phyloP scores from a whole-genome alignment of 495 filamentous ascomycete species.

The Talaromyces ruber region DNA sequence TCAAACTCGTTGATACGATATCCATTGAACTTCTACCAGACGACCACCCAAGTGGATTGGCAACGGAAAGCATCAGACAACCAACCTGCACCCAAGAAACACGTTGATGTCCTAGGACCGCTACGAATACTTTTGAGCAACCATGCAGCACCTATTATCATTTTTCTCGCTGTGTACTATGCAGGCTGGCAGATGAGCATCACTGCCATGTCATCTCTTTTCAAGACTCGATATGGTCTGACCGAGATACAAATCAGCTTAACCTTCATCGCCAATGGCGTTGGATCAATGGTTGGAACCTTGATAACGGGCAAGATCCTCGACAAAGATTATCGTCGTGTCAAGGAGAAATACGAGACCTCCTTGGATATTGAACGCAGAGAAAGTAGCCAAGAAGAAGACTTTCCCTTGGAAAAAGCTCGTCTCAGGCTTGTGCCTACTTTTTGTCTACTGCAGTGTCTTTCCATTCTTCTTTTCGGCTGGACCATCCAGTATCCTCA shows the following conservation, averaged over 20 bases:
- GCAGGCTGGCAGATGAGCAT: constrained; percentile 51
- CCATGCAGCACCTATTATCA: constrained; percentile 33
- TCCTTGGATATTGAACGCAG: constrained; percentile 6
- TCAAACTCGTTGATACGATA: constrained; percentile 19
- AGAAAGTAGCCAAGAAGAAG: not conserved
- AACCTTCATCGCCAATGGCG: constrained; percentile 42
- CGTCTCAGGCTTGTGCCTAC: constrained; percentile 35
- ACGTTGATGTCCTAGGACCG: constrained; percentile 29
- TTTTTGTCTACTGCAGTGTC: constrained; percentile 29
- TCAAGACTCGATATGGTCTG: constrained; percentile 30
- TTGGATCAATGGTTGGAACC: constrained; percentile 41
- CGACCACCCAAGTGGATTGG: constrained; percentile 15
- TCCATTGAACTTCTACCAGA: constrained; percentile 28
- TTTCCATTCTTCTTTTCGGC: constrained; percentile 43
- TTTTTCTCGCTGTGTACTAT: constrained; percentile 44
- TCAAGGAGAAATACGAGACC: constrained; percentile 21
- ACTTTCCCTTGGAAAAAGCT: constrained; percentile 41
- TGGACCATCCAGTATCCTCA: constrained; percentile 45
- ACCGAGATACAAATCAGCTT: constrained; percentile 39
- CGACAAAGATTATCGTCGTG: constrained; percentile 29
- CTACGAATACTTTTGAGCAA: constrained; percentile 38
- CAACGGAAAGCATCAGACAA: not conserved
- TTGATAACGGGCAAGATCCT: constrained; percentile 37
- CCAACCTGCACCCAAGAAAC: constrained; percentile 13
- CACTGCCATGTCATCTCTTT: constrained; percentile 44